Base-by-base conservation (phyloP, 1,284 basidiomycete species). In the Anthracocystis panici-leucophaei region DNA sequence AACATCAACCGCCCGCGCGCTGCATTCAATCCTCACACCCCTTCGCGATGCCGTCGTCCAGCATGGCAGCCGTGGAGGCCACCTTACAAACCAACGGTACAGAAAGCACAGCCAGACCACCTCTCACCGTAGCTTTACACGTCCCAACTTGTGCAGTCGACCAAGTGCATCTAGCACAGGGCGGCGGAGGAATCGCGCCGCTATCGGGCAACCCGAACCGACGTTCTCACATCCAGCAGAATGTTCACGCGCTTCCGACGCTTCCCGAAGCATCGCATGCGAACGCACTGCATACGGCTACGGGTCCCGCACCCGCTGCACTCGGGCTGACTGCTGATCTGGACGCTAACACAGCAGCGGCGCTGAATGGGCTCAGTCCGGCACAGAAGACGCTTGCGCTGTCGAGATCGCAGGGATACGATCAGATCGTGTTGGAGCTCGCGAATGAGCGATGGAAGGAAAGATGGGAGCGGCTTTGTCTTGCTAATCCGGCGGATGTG, bases 381-480 rank as follows among this genome's bases (percentile, higher is more conserved):
- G 71, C 68, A 12, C 63, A 75, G 27, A 62, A 68, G 59, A 66
- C 64, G 11, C 65, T 75, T 14, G 25, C 54, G 0, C 65, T 77
- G n/a, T 77, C 81, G 20, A 52, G 75, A 8, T 75, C 68, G 9
- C 85, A 83, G 21, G 88, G 89, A 52, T 89, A 89, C 76, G 88
- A 88, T 66, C 75, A 84, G 25, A 88, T 95, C 54, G 92, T 91
- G 75, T 82, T 96, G n/a, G 93, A 94, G 18, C 88, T 98, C 27
- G 92, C 95, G 21, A 97, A 93, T 72, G 89, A 89, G 25, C 89
- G 89, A 35, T 99, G 96, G 96, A 91, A 90, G 80, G 89, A 90
- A 71, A 88, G 96, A 65, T 99, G 97, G 96, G 89, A 90, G 77
- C 88, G 91, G 42, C 92, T 98, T 88, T 99, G 96, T 85, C 87